A percentile compares a stretch with the other conserved stretches of the same genome.
phyloP scores from a whole-genome alignment of 2,329 filamentous ascomycete genomes.

The Neophaeococcomyces aloes region DNA sequence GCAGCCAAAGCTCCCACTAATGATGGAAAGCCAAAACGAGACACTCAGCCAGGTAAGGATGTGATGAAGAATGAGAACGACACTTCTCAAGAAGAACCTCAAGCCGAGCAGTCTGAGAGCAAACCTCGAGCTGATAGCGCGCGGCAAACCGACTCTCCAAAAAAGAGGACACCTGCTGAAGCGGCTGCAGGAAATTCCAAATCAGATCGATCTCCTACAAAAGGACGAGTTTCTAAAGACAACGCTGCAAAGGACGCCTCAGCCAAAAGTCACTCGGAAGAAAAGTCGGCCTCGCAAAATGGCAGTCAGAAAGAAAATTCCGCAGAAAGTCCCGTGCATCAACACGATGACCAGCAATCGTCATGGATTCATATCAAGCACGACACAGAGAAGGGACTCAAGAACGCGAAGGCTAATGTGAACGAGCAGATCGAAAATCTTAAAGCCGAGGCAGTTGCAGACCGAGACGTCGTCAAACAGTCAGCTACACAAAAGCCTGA shows the following conservation, averaged over 20 bases:
- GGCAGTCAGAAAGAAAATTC: not conserved
- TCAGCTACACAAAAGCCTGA: too few species aligned
- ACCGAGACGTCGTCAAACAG: not conserved
- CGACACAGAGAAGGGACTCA: conserved; percentile 1
- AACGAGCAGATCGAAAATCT: not conserved
- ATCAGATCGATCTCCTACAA: not conserved
- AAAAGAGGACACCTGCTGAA: conserved; percentile 4
- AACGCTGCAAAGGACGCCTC: not conserved
- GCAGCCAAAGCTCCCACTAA: not conserved
- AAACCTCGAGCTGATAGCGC: conserved; percentile 4
- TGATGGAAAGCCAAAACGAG: not conserved
- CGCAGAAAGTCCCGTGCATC: not conserved
- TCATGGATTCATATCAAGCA: not conserved
- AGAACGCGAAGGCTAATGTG: not conserved
- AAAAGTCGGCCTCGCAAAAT: conserved; percentile 3
- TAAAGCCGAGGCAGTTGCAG: not conserved
- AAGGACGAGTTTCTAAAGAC: conserved; percentile 5
- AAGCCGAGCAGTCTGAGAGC: conserved; percentile 6
- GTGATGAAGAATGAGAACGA: not conserved
- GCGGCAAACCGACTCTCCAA: conserved; percentile 2
- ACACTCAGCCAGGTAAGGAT: not conserved
- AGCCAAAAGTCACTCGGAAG: not conserved
- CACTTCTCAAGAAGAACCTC: conserved; percentile 2
- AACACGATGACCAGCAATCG: not conserved
- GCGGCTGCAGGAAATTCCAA: conserved; percentile 3